phyloP scores from a whole-genome alignment of 768 basidiomycete species.

The Mycena sanguinolenta region DNA sequence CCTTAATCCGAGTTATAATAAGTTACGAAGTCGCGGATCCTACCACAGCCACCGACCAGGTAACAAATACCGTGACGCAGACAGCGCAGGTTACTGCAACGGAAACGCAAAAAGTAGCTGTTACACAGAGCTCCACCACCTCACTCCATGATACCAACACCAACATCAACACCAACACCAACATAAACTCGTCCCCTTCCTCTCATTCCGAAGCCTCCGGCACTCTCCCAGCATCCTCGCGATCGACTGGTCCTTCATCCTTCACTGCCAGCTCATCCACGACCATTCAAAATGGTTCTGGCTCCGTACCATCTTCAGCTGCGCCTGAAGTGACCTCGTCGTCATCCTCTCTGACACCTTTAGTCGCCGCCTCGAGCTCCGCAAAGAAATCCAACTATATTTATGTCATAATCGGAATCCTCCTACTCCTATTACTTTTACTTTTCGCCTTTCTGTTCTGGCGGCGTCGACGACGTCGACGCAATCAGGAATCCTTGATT shows the following conservation, averaged over 20 bases:
- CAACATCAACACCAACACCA: neutral
- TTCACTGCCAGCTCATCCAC: neutral
- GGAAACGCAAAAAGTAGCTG: neutral
- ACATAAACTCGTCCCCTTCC: no score
- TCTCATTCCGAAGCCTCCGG: neutral
- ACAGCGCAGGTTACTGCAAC: slow-evolving; percentile 1
- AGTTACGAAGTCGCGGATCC: slow-evolving; percentile 1
- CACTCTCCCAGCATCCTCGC: neutral
- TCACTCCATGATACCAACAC: neutral
- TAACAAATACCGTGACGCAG: neutral
- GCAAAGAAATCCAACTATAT: neutral
- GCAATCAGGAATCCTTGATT: neutral
- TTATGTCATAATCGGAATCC: neutral
- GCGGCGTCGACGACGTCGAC: neutral
- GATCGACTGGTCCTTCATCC: neutral
- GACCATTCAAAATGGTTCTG: neutral
- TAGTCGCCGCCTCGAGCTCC: neutral
- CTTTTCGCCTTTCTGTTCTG: neutral
- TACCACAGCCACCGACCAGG: neutral
- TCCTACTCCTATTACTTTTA: slow-evolving; percentile 5
- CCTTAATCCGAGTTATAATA: neutral
- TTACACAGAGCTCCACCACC: neutral
- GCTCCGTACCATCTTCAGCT: neutral
- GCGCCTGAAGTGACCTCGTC: neutral
- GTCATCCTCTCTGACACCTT: neutral